Evolutionary conservation across 805 yeast genomes (phyloP).

Genomic region (Ogataea ramenticola): DNA sequence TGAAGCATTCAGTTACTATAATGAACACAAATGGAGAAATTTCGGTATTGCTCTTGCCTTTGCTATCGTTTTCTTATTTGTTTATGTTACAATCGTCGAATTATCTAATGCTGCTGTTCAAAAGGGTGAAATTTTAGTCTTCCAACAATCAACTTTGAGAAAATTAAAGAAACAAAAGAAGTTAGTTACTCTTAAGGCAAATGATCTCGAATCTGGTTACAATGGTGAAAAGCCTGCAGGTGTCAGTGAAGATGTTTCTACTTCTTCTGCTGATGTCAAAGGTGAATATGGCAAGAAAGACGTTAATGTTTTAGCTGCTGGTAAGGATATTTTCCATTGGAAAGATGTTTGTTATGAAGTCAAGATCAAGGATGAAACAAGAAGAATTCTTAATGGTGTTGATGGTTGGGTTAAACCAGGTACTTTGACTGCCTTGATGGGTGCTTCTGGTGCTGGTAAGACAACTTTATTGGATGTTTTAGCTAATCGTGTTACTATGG

Average conservation of each 20-base stretch:
- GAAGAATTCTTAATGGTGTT: constrained; percentile 51
- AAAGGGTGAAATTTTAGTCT: constrained; percentile 59
- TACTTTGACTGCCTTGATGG: constrained; percentile 64
- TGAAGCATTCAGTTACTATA: constrained; percentile 40
- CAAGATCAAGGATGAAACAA: constrained; percentile 44
- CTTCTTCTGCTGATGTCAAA: constrained; percentile 17
- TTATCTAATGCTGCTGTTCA: constrained; percentile 49
- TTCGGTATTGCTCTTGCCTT: constrained; percentile 57
- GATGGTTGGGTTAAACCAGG: constrained; percentile 82
- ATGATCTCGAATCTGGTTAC: constrained; percentile 15
- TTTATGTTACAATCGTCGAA: constrained; percentile 48
- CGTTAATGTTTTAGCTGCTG: constrained; percentile 12
- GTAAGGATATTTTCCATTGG: constrained; percentile 62
- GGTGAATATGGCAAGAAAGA: constrained; percentile 11
- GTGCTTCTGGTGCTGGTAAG: constrained; percentile 54
- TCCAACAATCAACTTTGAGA: constrained; percentile 37
- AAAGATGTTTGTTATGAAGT: constrained; percentile 61
- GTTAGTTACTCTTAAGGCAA: constrained; percentile 11
- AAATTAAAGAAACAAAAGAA: constrained; percentile 32
- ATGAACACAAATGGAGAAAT: constrained; percentile 70
- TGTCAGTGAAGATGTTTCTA: constrained; percentile 18
- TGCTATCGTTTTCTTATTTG: constrained; percentile 41
- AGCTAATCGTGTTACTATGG: constrained; percentile 42
- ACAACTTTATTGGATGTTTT: constrained; percentile 44
- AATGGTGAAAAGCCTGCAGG: constrained; percentile 1